A percentile compares a stretch with the other conserved stretches of the same genome.
Conservation (phyloP, 257 asterid species). For the Cruciata laevipes region DNA sequence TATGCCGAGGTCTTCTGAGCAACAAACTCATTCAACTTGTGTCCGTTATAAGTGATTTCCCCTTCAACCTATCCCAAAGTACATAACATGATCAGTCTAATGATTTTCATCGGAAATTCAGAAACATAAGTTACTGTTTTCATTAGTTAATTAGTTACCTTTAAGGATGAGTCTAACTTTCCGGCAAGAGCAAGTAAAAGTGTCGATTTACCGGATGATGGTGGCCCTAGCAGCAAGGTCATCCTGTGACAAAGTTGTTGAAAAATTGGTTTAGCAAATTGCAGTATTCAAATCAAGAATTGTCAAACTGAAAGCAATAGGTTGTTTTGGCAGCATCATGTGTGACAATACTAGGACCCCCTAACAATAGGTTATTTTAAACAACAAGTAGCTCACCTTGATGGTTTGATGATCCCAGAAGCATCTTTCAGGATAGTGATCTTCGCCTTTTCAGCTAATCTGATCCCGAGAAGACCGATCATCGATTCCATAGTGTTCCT, state of each 20-base stretch:
- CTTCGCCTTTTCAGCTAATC: slow-evolving; percentile 34
- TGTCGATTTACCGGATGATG: slow-evolving; percentile 64
- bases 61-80: slow-evolving; percentile 49
- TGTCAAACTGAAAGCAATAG: not conserved
- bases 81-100: not conserved
- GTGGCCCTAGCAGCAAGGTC: slow-evolving; percentile 65
- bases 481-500: slow-evolving; percentile 37
- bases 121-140: not conserved
- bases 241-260: slow-evolving; percentile 30
- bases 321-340: not conserved
- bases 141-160: slow-evolving; percentile 20
- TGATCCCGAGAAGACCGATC: slow-evolving; percentile 38
- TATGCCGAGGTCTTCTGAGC: slow-evolving; percentile 90
- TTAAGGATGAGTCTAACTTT: slow-evolving; percentile 38
- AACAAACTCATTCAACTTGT: slow-evolving; percentile 57
- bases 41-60: slow-evolving; percentile 81
- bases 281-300: not conserved
- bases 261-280: not conserved
- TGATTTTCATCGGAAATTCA: not conserved
- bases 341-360: not conserved
- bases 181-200: slow-evolving; percentile 58
- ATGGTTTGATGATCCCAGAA: slow-evolving; percentile 63
- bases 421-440: slow-evolving; percentile 41
- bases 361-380: not conserved
- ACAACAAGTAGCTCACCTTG: slow-evolving; percentile 30